phyloP scores from a whole-genome alignment of 495 filamentous ascomycete genomes.

The Xylaria curta region DNA sequence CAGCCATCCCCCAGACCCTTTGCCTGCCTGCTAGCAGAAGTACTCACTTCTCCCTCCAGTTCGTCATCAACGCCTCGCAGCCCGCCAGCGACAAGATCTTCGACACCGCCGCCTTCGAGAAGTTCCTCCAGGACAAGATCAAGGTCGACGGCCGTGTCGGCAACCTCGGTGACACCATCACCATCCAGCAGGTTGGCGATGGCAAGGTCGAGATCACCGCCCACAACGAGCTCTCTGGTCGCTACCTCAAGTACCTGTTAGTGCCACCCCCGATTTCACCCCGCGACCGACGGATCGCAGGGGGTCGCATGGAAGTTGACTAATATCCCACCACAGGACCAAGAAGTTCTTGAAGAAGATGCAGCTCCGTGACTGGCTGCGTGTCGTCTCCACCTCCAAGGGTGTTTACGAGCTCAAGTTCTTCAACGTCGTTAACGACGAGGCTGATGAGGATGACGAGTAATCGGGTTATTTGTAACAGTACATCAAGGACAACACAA shows the following conservation, averaged over 20 bases:
- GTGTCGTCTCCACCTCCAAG: constrained; percentile 94
- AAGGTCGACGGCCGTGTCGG: constrained; percentile 98
- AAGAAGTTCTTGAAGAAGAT: constrained; percentile 99
- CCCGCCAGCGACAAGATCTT: constrained; percentile 99
- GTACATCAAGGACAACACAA: constrained; percentile 15
- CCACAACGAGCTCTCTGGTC: constrained; percentile 96
- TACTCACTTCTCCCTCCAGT: constrained; percentile 59
- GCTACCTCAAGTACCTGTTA: constrained; percentile 99
- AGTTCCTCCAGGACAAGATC: constrained; percentile 99
- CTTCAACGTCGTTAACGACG: constrained; percentile 99
- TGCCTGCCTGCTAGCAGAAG: background rate
- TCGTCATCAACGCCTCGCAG: constrained; percentile 98
- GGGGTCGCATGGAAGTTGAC: background rate
- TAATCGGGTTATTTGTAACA: constrained; percentile 56
- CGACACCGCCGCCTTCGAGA: constrained; percentile 97
- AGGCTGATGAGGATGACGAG: constrained; percentile 95
- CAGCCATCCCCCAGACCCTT: background rate
- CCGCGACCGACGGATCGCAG: constrained; percentile 2
- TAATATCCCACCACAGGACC: constrained; percentile 64
- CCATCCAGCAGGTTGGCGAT: constrained; percentile 87
- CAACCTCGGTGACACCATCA: constrained; percentile 93
- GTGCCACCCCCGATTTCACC: constrained; percentile 41
- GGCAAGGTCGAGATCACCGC: constrained; percentile 98
- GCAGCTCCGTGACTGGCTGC: constrained; percentile 99
- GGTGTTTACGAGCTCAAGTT: constrained; percentile 99